Percentiles rank a stretch among this genome's conserved stretches.
Evolutionary conservation across 306 rosid genomes (phyloP).

Genomic region (Canavalia gladiata): DNA sequence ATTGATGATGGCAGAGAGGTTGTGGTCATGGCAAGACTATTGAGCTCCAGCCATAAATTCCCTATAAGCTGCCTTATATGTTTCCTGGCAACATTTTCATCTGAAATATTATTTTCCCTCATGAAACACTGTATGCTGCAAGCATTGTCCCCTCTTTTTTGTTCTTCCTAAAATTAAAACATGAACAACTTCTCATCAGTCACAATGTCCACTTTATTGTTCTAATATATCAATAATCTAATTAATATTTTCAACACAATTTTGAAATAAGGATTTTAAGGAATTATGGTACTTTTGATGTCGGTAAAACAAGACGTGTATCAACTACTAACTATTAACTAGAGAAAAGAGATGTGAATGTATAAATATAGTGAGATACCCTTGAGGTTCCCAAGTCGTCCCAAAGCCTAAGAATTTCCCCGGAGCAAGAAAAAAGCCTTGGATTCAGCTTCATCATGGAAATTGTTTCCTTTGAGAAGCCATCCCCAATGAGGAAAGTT

Average conservation of each 20-base stretch:
- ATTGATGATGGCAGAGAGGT: constrained; percentile 21
- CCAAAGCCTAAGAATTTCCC: constrained; percentile 63
- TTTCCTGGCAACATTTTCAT: constrained; percentile 52
- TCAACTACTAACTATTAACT: background rate
- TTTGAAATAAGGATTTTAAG: background rate
- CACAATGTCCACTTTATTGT: background rate
- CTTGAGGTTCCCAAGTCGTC: constrained; percentile 64
- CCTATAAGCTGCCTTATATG: constrained; percentile 40
- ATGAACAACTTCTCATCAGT: background rate
- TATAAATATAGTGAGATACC: constrained; percentile 26
- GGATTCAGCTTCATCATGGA: constrained; percentile 55
- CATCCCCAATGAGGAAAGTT: constrained; percentile 53
- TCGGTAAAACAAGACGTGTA: background rate
- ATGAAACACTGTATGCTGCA: constrained; percentile 52
- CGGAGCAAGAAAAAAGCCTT: constrained; percentile 54
- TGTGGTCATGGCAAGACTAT: constrained; percentile 43
- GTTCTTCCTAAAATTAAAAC: constrained; percentile 52
- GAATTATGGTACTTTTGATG: background rate
- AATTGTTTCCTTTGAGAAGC: constrained; percentile 49
- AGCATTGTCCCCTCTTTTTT: constrained; percentile 59
- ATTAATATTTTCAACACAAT: background rate
- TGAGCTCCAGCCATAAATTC: constrained; percentile 55
- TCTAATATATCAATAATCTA: background rate
- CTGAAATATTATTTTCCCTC: constrained; percentile 35
- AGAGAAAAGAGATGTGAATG: background rate